These are phyloP conservation scores for Vigna angularis DNA, from an alignment of 306 rosid species.

Conservation along the genomic window DNA sequence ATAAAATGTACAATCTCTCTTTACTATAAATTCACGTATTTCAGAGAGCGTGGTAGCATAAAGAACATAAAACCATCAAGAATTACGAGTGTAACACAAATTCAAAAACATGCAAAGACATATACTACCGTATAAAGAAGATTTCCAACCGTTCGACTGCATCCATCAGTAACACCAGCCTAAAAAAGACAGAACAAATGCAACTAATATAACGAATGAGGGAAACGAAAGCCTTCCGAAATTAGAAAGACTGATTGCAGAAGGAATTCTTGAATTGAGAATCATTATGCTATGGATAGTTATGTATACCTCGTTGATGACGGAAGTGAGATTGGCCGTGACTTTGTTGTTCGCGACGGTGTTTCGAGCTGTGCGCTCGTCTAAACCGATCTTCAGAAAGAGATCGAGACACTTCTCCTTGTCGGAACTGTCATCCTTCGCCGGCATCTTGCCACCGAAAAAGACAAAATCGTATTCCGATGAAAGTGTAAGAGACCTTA, in stretches of 20 bases:
- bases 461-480: background rate
- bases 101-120: background rate
- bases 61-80: background rate
- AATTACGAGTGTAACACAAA: background rate
- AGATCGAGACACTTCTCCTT: constrained; percentile 80
- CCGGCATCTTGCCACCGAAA: constrained; percentile 52
- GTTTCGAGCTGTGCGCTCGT: constrained; percentile 87
- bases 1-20: background rate
- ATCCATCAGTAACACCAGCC: constrained; percentile 84
- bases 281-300: background rate
- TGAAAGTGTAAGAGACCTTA: constrained; percentile 8
- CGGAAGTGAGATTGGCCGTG: constrained; percentile 81
- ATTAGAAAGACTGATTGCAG: background rate
- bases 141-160: constrained; percentile 77
- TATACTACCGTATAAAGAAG: constrained; percentile 77
- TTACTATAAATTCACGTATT: background rate
- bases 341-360: constrained; percentile 90
- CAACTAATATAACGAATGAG: background rate
- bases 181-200: constrained; percentile 33
- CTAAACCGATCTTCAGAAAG: constrained; percentile 75
- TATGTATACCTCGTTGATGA: constrained; percentile 72
- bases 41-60: background rate
- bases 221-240: background rate
- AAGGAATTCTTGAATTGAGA: background rate
- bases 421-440: constrained; percentile 62